Evolutionary conservation across 768 basidiomycete species (phyloP).

Genomic region (Macrolepiota dolichaula): DNA sequence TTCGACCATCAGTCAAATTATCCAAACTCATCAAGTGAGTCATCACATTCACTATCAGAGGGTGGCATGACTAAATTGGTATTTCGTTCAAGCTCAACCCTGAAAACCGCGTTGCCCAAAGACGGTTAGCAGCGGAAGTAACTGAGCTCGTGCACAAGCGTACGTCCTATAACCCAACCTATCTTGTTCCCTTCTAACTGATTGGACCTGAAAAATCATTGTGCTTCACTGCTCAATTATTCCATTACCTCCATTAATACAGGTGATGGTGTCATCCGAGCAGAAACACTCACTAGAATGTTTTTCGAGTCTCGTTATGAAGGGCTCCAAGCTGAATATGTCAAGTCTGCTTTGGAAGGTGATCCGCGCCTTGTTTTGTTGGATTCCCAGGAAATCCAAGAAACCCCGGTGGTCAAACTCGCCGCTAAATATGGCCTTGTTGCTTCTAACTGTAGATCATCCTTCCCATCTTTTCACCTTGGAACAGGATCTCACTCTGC

Average conservation of each 20-base stretch:
- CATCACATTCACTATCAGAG: not conserved
- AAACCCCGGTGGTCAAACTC: constrained; percentile 56
- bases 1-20: constrained; percentile 50
- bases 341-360: constrained; percentile 57
- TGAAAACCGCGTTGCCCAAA: constrained; percentile 43
- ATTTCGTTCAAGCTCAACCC: constrained; percentile 29
- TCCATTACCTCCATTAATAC: constrained; percentile 7
- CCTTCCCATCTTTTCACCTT: not conserved
- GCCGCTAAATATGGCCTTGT: constrained; percentile 55
- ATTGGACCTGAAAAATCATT: not conserved
- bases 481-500: not conserved
- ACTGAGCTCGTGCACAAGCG: constrained; percentile 48
- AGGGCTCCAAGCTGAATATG: constrained; percentile 49
- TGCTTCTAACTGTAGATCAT: constrained; percentile 60
- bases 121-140: constrained; percentile 48
- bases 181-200: not conserved
- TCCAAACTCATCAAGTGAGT: constrained; percentile 57
- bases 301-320: constrained; percentile 41
- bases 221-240: not conserved
- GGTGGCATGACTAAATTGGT: not conserved
- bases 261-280: constrained; percentile 38
- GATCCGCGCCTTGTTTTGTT: constrained; percentile 65
- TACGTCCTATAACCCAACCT: constrained; percentile 14
- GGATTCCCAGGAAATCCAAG: constrained; percentile 47
- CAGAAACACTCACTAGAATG: constrained; percentile 39